Percentiles rank a stretch among this genome's conserved stretches.
Conservation (phyloP, 208 protist species). For the Baffinella frigidus region DNA sequence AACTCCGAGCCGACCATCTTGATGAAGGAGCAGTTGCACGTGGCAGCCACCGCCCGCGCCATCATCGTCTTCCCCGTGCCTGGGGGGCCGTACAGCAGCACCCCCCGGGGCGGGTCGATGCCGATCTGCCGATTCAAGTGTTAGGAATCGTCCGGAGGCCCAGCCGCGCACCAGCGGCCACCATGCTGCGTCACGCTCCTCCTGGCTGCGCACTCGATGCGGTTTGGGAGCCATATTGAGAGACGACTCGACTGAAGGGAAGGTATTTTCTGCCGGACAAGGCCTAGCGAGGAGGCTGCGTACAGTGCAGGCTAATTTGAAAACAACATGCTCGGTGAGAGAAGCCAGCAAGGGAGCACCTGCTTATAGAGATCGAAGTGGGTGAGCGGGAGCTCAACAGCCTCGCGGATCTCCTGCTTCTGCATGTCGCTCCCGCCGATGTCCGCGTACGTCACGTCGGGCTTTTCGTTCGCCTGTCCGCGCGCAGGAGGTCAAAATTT, state of each 20-base stretch:
- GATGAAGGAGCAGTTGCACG: slow-evolving; percentile 74
- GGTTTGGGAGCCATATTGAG: too few species aligned
- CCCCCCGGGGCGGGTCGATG: slow-evolving; percentile 99
- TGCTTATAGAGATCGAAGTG: slow-evolving; percentile 98
- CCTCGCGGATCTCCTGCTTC: slow-evolving; percentile 99
- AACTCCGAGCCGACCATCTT: slow-evolving; percentile 99
- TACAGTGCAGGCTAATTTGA: too few species aligned
- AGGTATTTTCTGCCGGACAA: too few species aligned
- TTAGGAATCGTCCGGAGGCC: background rate
- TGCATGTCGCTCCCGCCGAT: slow-evolving; percentile 99
- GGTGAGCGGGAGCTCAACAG: slow-evolving; percentile 97
- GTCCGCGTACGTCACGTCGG: slow-evolving; percentile 83
- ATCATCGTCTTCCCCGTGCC: slow-evolving; percentile 96
- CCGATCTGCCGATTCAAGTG: slow-evolving; percentile 74
- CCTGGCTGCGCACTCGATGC: too few species aligned
- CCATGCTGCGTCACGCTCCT: too few species aligned
- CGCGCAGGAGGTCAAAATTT: too few species aligned
- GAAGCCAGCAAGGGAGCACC: slow-evolving; percentile 79
- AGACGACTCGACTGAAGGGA: too few species aligned
- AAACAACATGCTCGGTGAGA: too few species aligned
- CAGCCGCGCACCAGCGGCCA: too few species aligned
- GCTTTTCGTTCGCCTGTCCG: too few species aligned
- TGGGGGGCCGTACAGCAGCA: slow-evolving; percentile 97
- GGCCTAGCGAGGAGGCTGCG: too few species aligned
- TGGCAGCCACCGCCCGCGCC: slow-evolving; percentile 60